A percentile compares a stretch with the other conserved stretches of the same genome.
phyloP scores from a whole-genome alignment of 306 rosid genomes.

The Glycine tomentella region DNA sequence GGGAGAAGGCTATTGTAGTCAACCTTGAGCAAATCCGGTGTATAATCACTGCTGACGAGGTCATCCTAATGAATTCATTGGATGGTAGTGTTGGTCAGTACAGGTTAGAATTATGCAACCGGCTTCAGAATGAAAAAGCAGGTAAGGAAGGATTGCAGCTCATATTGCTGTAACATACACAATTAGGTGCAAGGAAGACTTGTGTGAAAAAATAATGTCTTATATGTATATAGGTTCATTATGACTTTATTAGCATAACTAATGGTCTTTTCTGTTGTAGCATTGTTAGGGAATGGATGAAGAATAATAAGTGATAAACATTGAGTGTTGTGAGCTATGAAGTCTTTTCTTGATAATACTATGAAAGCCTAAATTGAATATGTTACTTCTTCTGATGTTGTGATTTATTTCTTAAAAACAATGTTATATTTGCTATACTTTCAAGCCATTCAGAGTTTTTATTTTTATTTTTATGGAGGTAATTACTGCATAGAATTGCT shows the following conservation, averaged over 20 bases:
- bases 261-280: slow-evolving; percentile 13
- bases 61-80: slow-evolving; percentile 86
- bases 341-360: slow-evolving; percentile 21
- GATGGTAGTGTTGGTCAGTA: slow-evolving; percentile 85
- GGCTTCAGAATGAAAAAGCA: slow-evolving; percentile 74
- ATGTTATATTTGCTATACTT: slow-evolving; percentile 13
- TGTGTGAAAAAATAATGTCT: background rate
- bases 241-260: slow-evolving; percentile 6
- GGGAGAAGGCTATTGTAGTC: slow-evolving; percentile 94
- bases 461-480: slow-evolving; percentile 5
- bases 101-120: slow-evolving; percentile 73
- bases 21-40: slow-evolving; percentile 96
- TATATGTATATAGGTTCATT: background rate
- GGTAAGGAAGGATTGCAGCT: slow-evolving; percentile 58
- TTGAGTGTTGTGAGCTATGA: slow-evolving; percentile 10
- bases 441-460: slow-evolving; percentile 17
- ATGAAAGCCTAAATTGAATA: background rate
- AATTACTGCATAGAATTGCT: slow-evolving; percentile 45
- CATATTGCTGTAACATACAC: slow-evolving; percentile 38
- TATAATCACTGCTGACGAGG: slow-evolving; percentile 92
- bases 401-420: slow-evolving; percentile 23
- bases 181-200: slow-evolving; percentile 26
- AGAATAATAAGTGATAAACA: slow-evolving; percentile 29
- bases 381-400: slow-evolving; percentile 33
- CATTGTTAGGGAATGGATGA: slow-evolving; percentile 25